Percentiles rank a stretch among this genome's conserved stretches.
Evolutionary conservation across 2,329 filamentous ascomycete genomes (phyloP).

Genomic region (Aspergillus puulaauensis): DNA sequence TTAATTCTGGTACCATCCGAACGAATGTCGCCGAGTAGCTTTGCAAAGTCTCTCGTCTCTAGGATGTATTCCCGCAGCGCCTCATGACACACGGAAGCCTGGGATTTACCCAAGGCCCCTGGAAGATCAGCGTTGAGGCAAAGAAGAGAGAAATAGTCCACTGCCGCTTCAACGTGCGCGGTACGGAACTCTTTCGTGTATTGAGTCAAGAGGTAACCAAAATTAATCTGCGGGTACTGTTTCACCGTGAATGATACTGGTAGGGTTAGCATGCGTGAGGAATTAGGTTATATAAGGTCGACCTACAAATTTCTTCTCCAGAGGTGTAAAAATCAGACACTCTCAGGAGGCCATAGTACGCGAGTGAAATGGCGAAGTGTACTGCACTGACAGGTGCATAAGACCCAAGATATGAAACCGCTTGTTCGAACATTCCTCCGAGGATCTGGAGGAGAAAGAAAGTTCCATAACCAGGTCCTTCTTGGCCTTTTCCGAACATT

Average conservation of each 20-base stretch:
- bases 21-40: constrained; percentile 86
- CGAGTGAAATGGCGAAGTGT: constrained; percentile 87
- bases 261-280: constrained; percentile 18
- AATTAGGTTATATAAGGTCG: background rate
- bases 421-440: constrained; percentile 90
- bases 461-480: constrained; percentile 79
- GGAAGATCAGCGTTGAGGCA: constrained; percentile 85
- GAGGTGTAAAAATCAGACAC: constrained; percentile 77
- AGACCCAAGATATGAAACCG: constrained; percentile 84
- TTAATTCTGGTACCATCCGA: constrained; percentile 80
- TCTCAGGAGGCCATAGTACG: constrained; percentile 84
- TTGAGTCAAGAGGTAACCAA: constrained; percentile 87
- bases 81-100: constrained; percentile 83
- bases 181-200: constrained; percentile 96
- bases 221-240: constrained; percentile 77
- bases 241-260: constrained; percentile 56
- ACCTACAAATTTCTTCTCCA: constrained; percentile 66
- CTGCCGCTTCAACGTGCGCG: constrained; percentile 81
- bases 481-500: constrained; percentile 81
- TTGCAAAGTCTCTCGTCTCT: constrained; percentile 95
- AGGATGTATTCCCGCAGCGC: constrained; percentile 89
- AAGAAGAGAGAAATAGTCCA: constrained; percentile 89
- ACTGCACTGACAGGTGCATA: constrained; percentile 92
- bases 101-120: constrained; percentile 71
- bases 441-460: constrained; percentile 92